These are phyloP conservation scores for Lagenidium sp. DNA, from an alignment of 352 stramenopile species.

Conservation along the genomic window DNA sequence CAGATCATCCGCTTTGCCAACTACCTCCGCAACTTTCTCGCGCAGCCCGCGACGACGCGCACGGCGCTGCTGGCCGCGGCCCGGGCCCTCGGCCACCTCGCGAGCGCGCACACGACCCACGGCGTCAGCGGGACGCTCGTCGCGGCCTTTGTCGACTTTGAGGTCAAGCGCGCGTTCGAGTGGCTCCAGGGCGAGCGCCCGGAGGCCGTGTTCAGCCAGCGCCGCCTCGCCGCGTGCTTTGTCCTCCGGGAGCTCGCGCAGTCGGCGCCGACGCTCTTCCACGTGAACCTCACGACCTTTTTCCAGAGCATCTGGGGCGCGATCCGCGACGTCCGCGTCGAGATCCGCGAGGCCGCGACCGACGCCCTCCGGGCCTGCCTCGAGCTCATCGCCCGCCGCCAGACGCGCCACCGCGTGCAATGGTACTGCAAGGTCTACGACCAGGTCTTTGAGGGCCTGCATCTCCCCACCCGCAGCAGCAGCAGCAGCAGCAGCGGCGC, in stretches of 20 bases:
- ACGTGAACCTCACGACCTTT: slow-evolving; percentile 88
- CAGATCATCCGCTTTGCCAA: slow-evolving; percentile 89
- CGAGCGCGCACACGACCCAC: slow-evolving; percentile 43
- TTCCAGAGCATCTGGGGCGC: slow-evolving; percentile 90
- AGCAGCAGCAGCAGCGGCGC: slow-evolving; percentile 5
- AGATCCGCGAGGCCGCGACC: slow-evolving; percentile 78
- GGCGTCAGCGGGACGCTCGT: slow-evolving; percentile 79
- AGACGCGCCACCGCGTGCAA: slow-evolving; percentile 79
- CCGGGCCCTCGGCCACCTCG: slow-evolving; percentile 77
- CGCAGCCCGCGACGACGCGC: slow-evolving; percentile 54
- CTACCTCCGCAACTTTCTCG: slow-evolving; percentile 82
- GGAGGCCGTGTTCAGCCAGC: slow-evolving; percentile 67
- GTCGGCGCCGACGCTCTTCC: slow-evolving; percentile 86
- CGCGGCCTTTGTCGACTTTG: slow-evolving; percentile 89
- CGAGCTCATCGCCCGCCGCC: slow-evolving; percentile 73
- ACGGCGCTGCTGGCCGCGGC: slow-evolving; percentile 55
- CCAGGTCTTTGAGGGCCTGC: slow-evolving; percentile 80
- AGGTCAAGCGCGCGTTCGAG: slow-evolving; percentile 87
- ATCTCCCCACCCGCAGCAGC: slow-evolving; percentile 11
- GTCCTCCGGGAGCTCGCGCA: slow-evolving; percentile 82
- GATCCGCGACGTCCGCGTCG: slow-evolving; percentile 57
- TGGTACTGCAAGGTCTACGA: slow-evolving; percentile 92
- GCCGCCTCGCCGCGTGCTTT: slow-evolving; percentile 70
- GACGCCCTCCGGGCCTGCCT: slow-evolving; percentile 83
- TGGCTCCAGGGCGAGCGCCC: slow-evolving; percentile 72